phyloP scores from a whole-genome alignment of 306 rosid species.

The Styphnolobium japonicum region DNA sequence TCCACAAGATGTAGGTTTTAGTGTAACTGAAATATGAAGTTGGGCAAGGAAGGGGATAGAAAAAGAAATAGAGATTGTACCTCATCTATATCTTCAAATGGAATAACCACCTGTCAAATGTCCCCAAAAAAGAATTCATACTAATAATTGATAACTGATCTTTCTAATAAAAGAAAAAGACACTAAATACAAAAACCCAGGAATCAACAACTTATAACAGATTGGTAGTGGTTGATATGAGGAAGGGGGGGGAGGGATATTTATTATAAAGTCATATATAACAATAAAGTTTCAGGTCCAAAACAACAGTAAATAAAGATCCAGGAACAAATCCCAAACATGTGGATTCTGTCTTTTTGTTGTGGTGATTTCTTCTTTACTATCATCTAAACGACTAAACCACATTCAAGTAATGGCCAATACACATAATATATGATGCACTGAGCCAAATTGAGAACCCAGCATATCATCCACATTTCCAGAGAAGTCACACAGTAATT shows the following conservation, averaged over 20 bases:
- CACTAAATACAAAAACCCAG: conserved; percentile 14
- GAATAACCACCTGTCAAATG: conserved; percentile 72
- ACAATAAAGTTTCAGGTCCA: not conserved
- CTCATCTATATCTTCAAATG: conserved; percentile 91
- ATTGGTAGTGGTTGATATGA: not conserved
- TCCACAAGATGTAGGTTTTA: conserved; percentile 24
- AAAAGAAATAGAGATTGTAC: conserved; percentile 45
- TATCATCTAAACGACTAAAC: not conserved
- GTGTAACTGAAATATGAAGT: conserved; percentile 14
- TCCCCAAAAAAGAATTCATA: not conserved
- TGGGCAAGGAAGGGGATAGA: not conserved
- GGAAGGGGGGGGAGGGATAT: not conserved
- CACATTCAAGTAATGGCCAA: not conserved
- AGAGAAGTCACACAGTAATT: not conserved
- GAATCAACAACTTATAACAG: conserved; percentile 5
- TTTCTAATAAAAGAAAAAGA: not conserved
- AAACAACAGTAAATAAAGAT: not conserved
- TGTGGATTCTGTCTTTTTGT: not conserved
- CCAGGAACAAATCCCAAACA: not conserved
- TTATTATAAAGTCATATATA: not conserved
- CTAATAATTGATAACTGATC: not conserved
- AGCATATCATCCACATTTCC: not conserved
- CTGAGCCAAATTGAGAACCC: not conserved
- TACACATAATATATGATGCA: not conserved
- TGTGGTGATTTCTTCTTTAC: not conserved